A percentile compares a stretch with the other conserved stretches of the same genome.
These are phyloP conservation scores for Eucalyptus marginata DNA, from an alignment of 345 rosid species.

Conservation along the genomic window DNA sequence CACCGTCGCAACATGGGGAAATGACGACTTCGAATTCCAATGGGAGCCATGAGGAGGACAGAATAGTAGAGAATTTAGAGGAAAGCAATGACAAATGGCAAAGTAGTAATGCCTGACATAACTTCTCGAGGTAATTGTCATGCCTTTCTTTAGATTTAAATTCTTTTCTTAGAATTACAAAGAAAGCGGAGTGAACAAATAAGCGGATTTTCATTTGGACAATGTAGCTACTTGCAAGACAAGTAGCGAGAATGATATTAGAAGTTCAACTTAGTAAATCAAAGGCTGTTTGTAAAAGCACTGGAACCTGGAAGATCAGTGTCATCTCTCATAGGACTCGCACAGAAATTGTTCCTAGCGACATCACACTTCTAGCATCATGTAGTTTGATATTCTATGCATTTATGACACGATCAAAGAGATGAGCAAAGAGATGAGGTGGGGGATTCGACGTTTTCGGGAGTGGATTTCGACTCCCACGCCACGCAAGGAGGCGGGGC, in stretches of 20 bases:
- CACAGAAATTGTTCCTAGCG: neutral
- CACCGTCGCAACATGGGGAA: too few relatives aligned
- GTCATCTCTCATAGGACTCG: neutral
- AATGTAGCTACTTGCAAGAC: neutral
- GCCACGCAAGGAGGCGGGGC: too few relatives aligned
- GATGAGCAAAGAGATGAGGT: neutral
- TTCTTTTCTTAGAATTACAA: too few relatives aligned
- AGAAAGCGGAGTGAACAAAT: accelerated
- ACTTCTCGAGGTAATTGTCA: too few relatives aligned
- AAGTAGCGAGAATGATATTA: neutral
- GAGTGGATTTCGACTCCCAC: too few relatives aligned
- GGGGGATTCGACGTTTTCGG: too few relatives aligned
- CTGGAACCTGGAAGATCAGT: neutral
- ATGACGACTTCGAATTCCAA: too few relatives aligned
- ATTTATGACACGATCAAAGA: neutral
- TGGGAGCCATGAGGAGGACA: too few relatives aligned
- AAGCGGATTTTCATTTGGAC: neutral
- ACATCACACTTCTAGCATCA: neutral
- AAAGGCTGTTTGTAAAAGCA: neutral
- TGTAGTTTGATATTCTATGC: neutral
- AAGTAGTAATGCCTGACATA: too few relatives aligned
- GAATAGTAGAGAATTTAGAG: too few relatives aligned
- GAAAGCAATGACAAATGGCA: too few relatives aligned
- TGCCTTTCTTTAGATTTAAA: too few relatives aligned
- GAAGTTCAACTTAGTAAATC: neutral